A percentile compares a stretch with the other conserved stretches of the same genome.
Evolutionary conservation across 2,329 filamentous ascomycete genomes (phyloP).

Genomic region (Myrmaecium sp.): DNA sequence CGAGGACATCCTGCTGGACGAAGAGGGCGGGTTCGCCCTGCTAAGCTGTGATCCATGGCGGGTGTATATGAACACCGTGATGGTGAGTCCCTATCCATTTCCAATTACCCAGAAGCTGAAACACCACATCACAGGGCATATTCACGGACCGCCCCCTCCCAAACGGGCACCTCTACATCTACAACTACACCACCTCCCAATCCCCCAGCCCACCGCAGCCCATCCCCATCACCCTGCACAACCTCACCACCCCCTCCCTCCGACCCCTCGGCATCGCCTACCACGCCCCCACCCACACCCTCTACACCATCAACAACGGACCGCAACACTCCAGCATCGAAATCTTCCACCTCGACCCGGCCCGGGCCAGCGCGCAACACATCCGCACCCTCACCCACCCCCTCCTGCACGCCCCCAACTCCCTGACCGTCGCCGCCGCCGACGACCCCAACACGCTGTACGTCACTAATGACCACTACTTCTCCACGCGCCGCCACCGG

Average conservation of each 20-base stretch:
- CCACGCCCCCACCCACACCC: slow-evolving; percentile 14
- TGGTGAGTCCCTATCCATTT: slow-evolving; percentile 14
- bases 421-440: slow-evolving; percentile 16
- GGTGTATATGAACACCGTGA: slow-evolving; percentile 29
- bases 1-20: slow-evolving; percentile 25
- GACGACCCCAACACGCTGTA: slow-evolving; percentile 14
- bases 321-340: slow-evolving; percentile 16
- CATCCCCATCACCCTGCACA: slow-evolving; percentile 11
- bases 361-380: slow-evolving; percentile 10
- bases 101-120: neutral
- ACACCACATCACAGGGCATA: slow-evolving; percentile 11
- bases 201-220: slow-evolving; percentile 12
- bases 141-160: slow-evolving; percentile 10
- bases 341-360: slow-evolving; percentile 13
- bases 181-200: slow-evolving; percentile 17
- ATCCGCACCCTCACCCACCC: slow-evolving; percentile 16
- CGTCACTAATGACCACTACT: slow-evolving; percentile 27
- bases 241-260: slow-evolving; percentile 13
- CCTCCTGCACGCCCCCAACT: slow-evolving; percentile 21
- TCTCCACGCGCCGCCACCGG: slow-evolving; percentile 11
- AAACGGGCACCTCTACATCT: slow-evolving; percentile 21
- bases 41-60: slow-evolving; percentile 26
- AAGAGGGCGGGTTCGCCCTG: slow-evolving; percentile 19
- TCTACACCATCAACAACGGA: slow-evolving; percentile 26
- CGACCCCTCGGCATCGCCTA: slow-evolving; percentile 27